These are phyloP conservation scores for Cyanidioschyzon merolae DNA, from an alignment of 23 red algal species.

Conservation along the genomic window DNA sequence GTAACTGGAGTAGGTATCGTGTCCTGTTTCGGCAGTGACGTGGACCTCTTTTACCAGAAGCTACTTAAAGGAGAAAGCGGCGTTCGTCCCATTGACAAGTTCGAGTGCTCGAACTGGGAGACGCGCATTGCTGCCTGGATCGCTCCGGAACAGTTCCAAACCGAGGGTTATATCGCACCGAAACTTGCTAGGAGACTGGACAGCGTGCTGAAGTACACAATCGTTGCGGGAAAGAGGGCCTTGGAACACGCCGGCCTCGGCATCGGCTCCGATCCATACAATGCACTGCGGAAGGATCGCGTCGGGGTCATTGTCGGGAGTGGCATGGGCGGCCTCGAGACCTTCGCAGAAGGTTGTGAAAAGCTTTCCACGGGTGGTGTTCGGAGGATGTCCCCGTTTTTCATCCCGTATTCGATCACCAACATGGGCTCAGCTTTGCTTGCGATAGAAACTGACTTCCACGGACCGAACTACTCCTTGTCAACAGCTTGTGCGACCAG, in stretches of 20 bases:
- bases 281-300: conserved; percentile 50
- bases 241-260: conserved; percentile 59
- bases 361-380: conserved; percentile 42
- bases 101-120: conserved; percentile 52
- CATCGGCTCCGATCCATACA: conserved; percentile 35
- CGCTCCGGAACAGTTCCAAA: conserved; percentile 27
- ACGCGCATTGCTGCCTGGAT: conserved; percentile 77
- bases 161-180: conserved; percentile 36
- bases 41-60: conserved; percentile 64
- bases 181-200: conserved; percentile 68
- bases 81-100: conserved; percentile 37
- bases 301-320: conserved; percentile 63
- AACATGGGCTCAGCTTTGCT: conserved; percentile 92
- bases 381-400: conserved; percentile 84
- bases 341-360: conserved; percentile 57
- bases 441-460: conserved; percentile 76
- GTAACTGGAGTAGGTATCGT: conserved; percentile 87
- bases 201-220: conserved; percentile 62
- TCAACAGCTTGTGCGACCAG: conserved; percentile 86
- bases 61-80: conserved; percentile 84
- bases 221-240: conserved; percentile 68
- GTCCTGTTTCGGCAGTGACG: conserved; percentile 88
- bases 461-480: conserved; percentile 88
- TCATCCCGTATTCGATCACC: conserved; percentile 94
- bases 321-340: conserved; percentile 85